phyloP scores from a whole-genome alignment of 148 eudicot genomes.

The Fagopyrum esculentum region DNA sequence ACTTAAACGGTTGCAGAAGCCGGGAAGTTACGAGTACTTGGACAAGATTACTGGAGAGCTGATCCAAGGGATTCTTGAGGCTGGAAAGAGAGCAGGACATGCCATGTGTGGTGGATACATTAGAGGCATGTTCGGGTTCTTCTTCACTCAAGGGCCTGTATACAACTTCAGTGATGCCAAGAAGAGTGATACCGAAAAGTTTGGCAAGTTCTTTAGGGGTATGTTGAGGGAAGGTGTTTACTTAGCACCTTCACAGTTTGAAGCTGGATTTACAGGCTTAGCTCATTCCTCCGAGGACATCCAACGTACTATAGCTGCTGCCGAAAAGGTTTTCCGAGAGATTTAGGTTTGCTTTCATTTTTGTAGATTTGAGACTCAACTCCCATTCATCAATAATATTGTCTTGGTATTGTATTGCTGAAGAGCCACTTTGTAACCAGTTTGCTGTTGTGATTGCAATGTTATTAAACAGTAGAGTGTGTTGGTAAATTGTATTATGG shows the following conservation, averaged over 20 bases:
- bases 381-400: not conserved
- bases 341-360: slow-evolving; percentile 29
- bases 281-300: slow-evolving; percentile 74
- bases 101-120: slow-evolving; percentile 76
- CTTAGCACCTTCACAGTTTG: slow-evolving; percentile 92
- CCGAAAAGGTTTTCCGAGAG: slow-evolving; percentile 66
- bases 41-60: slow-evolving; percentile 63
- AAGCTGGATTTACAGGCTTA: slow-evolving; percentile 94
- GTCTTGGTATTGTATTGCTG: slow-evolving; percentile 5
- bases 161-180: slow-evolving; percentile 81
- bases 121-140: slow-evolving; percentile 88
- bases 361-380: slow-evolving; percentile 25
- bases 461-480: not conserved
- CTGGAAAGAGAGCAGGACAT: slow-evolving; percentile 89
- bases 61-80: slow-evolving; percentile 57
- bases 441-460: not conserved
- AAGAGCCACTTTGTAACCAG: not conserved
- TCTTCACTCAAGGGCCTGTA: slow-evolving; percentile 88
- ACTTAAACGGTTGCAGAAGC: slow-evolving; percentile 61
- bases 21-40: slow-evolving; percentile 70
- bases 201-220: slow-evolving; percentile 57
- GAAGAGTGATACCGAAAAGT: slow-evolving; percentile 67
- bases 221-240: slow-evolving; percentile 96
- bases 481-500: not conserved
- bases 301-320: slow-evolving; percentile 70